Percentiles rank a stretch among this genome's conserved stretches.
Conservation (phyloP, 2,329 filamentous ascomycete genomes). For the Neopestalotiopsis sp. region DNA sequence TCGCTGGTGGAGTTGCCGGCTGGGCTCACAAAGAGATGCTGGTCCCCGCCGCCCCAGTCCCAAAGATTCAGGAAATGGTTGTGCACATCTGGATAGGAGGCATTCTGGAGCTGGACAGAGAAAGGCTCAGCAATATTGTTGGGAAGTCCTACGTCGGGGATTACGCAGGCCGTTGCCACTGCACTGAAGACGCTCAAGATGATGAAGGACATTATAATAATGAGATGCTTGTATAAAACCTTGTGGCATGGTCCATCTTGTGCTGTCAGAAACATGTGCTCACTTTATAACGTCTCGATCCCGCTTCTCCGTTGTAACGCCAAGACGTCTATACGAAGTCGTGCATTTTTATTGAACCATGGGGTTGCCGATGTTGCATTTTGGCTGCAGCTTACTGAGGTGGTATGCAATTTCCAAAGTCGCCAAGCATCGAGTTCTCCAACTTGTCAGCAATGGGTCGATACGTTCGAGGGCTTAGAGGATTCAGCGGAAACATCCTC, state of each 20-base stretch:
- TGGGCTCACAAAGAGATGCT: constrained; percentile 44
- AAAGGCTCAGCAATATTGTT: constrained; percentile 41
- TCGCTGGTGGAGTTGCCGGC: constrained; percentile 41
- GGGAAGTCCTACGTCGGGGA: constrained; percentile 33
- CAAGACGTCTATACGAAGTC: constrained; percentile 7
- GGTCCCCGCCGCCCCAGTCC: constrained; percentile 44
- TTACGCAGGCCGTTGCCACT: constrained; percentile 32
- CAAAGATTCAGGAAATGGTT: constrained; percentile 43
- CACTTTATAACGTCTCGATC: neutral
- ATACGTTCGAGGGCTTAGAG: neutral
- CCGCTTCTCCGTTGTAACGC: neutral
- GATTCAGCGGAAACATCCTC: too few relatives aligned
- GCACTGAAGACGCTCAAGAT: constrained; percentile 21
- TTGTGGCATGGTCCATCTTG: neutral
- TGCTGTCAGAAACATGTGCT: neutral
- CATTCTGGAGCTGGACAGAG: constrained; percentile 42
- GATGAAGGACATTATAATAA: neutral
- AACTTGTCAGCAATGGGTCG: too few relatives aligned
- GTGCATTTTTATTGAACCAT: constrained; percentile 9
- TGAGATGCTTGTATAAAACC: neutral
- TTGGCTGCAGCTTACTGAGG: neutral
- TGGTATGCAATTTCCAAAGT: neutral
- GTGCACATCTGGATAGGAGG: constrained; percentile 40
- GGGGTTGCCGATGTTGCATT: neutral
- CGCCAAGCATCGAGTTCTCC: too few relatives aligned